A percentile compares a stretch with the other conserved stretches of the same genome.
Evolutionary conservation across 2,329 filamentous ascomycete species (phyloP).

Genomic region (Fusarium lateritium): DNA sequence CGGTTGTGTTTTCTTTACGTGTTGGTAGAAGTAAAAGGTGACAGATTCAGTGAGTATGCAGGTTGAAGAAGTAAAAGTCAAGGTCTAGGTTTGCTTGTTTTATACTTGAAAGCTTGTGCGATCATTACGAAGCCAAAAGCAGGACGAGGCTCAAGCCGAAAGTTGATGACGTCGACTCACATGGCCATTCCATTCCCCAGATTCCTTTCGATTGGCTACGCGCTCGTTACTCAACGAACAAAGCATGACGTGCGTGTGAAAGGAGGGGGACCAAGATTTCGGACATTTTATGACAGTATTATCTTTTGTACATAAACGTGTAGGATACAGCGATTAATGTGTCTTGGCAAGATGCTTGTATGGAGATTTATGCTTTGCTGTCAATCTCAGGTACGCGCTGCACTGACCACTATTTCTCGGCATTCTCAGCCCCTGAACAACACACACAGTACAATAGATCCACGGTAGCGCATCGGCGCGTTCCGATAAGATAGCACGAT

Average conservation of each 20-base stretch:
- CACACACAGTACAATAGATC: background rate
- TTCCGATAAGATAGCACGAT: slow-evolving; percentile 2
- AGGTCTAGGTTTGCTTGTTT: slow-evolving; percentile 9
- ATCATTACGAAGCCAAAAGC: slow-evolving; percentile 21
- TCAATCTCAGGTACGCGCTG: slow-evolving; percentile 31
- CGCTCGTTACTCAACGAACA: slow-evolving; percentile 20
- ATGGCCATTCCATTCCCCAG: slow-evolving; percentile 33
- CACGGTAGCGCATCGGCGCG: background rate
- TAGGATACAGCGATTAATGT: background rate
- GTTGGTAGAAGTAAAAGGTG: background rate
- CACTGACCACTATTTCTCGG: slow-evolving; percentile 24
- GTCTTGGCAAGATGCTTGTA: slow-evolving; percentile 20
- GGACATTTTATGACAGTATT: slow-evolving; percentile 2
- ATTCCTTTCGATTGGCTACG: slow-evolving; percentile 40
- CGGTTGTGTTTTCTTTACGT: background rate
- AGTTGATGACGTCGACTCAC: slow-evolving; percentile 50
- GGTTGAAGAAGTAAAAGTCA: background rate
- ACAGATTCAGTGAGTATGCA: background rate
- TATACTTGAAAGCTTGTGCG: slow-evolving; percentile 29
- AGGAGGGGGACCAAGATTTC: slow-evolving; percentile 27
- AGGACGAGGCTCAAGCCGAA: slow-evolving; percentile 23
- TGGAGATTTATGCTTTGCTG: slow-evolving; percentile 23
- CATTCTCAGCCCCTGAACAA: slow-evolving; percentile 22
- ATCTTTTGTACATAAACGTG: too few species aligned
- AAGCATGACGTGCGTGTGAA: slow-evolving; percentile 37